Base-by-base conservation (phyloP, 2,329 filamentous ascomycete genomes). In the Dactylellina cionopaga region DNA sequence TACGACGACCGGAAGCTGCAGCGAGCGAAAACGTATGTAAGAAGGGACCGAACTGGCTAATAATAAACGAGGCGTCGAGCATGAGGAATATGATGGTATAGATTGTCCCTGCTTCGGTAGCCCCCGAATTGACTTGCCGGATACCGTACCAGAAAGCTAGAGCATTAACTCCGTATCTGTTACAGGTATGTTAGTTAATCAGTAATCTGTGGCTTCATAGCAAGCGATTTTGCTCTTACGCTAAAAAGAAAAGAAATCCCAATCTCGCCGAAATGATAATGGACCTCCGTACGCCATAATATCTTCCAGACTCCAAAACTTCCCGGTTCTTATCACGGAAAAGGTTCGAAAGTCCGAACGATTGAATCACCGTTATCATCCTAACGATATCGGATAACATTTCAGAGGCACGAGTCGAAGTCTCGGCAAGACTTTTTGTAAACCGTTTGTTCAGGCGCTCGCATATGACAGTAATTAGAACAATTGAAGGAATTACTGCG, bases 71-170 rank as follows among this genome's bases (percentile, higher is more conserved):
- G 24, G 86, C 86, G 74, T 89, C 87, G 0, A 89, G 82, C 9
- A 89, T 85, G 27, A 89, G 80, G 58, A 89, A 87, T 10, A 89
- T 86, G 27, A 89, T 87, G 0, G 87, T 88, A 75, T 89, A 89
- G 13, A 87, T 82, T 0, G 84, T 85, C 31, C 84, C 84, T 24
- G 83, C 84, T 41, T 78, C 76, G n/a, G 78, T 75, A 35, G 76
- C 77, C 11, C 71, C 75, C 4, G 51, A 65, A 9, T 83, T 83
- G 41, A 88, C 83, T 55, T 83, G 83, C 33, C 81, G 82, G 74
- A 86, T 88, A 49, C 88, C 88, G 77, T 89, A 85, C 87, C 87
- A 90, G 77, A 89, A 90, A 0, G 88, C 87, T 11, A 90, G 81
- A 1, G 86, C 87, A 77, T 90, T 90, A 5, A 87, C 87, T 1